A percentile compares a stretch with the other conserved stretches of the same genome.
These are phyloP conservation scores for Psilocybe azurescens DNA, from an alignment of 768 basidiomycete genomes.

Conservation along the genomic window DNA sequence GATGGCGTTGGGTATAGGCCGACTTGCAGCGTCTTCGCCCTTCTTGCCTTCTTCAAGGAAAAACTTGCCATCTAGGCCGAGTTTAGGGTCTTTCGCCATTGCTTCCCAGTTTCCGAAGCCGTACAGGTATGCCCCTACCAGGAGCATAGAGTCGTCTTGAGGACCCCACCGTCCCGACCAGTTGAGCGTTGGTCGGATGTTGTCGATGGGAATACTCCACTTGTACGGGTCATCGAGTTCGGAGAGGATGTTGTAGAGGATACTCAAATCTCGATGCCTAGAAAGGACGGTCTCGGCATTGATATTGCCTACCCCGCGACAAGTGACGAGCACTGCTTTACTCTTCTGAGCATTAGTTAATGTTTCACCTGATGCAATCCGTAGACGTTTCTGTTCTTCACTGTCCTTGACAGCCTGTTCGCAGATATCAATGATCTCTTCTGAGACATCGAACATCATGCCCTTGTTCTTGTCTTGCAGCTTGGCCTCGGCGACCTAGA, in stretches of 20 bases:
- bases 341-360: slow-evolving; percentile 94
- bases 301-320: slow-evolving; percentile 88
- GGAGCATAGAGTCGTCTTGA: slow-evolving; percentile 91
- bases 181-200: slow-evolving; percentile 91
- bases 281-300: slow-evolving; percentile 98
- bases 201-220: slow-evolving; percentile 91
- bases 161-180: slow-evolving; percentile 97
- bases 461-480: slow-evolving; percentile 93
- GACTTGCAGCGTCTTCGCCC: slow-evolving; percentile 80
- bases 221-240: slow-evolving; percentile 74
- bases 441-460: slow-evolving; percentile 88
- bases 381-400: slow-evolving; percentile 78
- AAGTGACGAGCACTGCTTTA: slow-evolving; percentile 94
- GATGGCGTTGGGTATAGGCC: slow-evolving; percentile 96
- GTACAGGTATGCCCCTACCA: slow-evolving; percentile 91
- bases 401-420: slow-evolving; percentile 83
- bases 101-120: slow-evolving; percentile 98
- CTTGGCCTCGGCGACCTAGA: slow-evolving; percentile 85
- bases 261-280: slow-evolving; percentile 85
- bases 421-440: slow-evolving; percentile 91
- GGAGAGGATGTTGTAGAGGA: slow-evolving; percentile 82
- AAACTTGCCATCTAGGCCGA: slow-evolving; percentile 90
- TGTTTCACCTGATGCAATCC: slow-evolving; percentile 83
- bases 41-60: slow-evolving; percentile 99
- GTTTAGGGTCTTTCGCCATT: slow-evolving; percentile 86